These are phyloP conservation scores for Globisporangium nodosum DNA, from an alignment of 352 stramenopile species.

Conservation along the genomic window DNA sequence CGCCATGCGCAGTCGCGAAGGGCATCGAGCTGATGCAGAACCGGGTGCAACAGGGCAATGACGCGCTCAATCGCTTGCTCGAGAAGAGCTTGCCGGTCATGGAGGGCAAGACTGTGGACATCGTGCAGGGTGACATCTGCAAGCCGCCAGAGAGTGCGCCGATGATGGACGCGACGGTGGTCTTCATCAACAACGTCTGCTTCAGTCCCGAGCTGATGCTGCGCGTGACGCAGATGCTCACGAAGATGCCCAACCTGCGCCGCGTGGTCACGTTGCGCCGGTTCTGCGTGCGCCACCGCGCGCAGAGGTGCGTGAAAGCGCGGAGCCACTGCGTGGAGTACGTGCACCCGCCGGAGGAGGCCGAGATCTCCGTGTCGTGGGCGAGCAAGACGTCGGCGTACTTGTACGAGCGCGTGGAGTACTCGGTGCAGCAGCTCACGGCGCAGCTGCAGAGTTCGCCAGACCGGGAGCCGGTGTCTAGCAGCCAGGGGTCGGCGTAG, in stretches of 20 bases:
- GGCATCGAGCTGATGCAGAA: constrained; percentile 86
- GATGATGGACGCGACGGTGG: constrained; percentile 70
- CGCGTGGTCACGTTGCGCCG: constrained; percentile 74
- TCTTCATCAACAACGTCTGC: constrained; percentile 88
- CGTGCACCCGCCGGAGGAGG: constrained; percentile 57
- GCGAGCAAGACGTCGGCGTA: constrained; percentile 71
- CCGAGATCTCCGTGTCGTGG: constrained; percentile 78
- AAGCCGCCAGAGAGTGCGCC: constrained; percentile 39
- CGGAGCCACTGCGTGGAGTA: constrained; percentile 62
- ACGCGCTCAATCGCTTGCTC: constrained; percentile 47
- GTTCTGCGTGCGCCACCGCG: constrained; percentile 72
- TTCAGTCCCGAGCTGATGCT: constrained; percentile 76
- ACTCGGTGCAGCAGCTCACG: constrained; percentile 29
- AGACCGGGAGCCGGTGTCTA: no score
- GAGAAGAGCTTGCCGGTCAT: constrained; percentile 33
- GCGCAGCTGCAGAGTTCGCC: constrained; percentile 20
- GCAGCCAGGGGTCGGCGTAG: background rate
- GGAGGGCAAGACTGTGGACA: constrained; percentile 41
- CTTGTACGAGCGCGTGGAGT: constrained; percentile 60
- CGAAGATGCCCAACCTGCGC: constrained; percentile 48
- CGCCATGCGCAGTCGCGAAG: constrained; percentile 50
- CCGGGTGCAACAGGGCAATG: constrained; percentile 52
- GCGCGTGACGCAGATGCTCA: constrained; percentile 60
- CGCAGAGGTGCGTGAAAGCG: constrained; percentile 48
- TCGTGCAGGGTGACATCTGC: constrained; percentile 76